Evolutionary conservation across 768 basidiomycete genomes (phyloP).

Genomic region (Candolleomyces aberdarensis): DNA sequence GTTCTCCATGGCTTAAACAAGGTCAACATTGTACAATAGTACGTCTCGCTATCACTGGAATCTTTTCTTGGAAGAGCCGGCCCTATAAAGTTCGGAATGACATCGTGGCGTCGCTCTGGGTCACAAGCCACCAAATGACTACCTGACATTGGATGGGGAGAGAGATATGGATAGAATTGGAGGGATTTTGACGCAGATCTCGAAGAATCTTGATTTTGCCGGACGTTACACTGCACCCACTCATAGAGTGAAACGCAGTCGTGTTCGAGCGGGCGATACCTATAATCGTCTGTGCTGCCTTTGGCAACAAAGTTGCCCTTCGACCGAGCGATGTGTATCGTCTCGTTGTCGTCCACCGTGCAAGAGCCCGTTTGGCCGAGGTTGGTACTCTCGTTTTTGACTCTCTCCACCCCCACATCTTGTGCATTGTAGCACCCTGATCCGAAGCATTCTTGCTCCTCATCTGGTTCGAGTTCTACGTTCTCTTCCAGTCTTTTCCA

Average conservation of each 20-base stretch:
- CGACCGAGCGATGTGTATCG: too few species aligned
- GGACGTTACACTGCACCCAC: constrained; percentile 15
- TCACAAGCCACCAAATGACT: constrained; percentile 7
- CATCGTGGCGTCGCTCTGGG: not conserved
- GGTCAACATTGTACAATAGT: constrained; percentile 29
- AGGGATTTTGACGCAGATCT: too few species aligned
- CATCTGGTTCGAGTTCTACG: too few species aligned
- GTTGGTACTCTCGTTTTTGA: too few species aligned
- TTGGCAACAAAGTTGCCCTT: constrained; percentile 14
- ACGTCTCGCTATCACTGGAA: constrained; percentile 28
- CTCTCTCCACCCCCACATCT: too few species aligned
- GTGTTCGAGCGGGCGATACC: constrained; percentile 18
- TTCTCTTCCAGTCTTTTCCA: too few species aligned
- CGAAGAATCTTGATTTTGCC: too few species aligned
- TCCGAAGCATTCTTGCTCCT: too few species aligned
- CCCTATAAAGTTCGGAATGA: constrained; percentile 29
- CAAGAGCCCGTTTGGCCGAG: too few species aligned
- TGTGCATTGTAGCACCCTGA: too few species aligned
- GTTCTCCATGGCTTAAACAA: constrained; percentile 32
- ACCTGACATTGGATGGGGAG: constrained; percentile 8
- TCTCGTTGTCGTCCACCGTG: too few species aligned
- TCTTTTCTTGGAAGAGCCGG: constrained; percentile 24
- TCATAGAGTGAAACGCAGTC: constrained; percentile 25
- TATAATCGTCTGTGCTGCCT: constrained; percentile 20
- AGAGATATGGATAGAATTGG: too few species aligned